A percentile compares a stretch with the other conserved stretches of the same genome.
Conservation (phyloP, 2,329 filamentous ascomycete species). For the Colletotrichum salicis region DNA sequence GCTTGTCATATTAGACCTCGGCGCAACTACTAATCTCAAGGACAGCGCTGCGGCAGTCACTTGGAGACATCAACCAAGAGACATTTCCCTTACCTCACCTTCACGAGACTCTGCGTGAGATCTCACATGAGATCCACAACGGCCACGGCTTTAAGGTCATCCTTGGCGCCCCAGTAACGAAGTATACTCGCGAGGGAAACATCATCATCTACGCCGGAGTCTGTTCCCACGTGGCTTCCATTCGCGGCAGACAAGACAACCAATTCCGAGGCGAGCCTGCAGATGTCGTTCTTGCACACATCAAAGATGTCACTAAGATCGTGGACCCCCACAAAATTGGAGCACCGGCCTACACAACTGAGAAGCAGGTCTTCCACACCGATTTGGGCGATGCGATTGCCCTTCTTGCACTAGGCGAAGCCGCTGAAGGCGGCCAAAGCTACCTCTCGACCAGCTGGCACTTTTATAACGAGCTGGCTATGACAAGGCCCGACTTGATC, state of each 20-base stretch:
- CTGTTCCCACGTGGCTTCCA: constrained; percentile 65
- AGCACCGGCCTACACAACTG: constrained; percentile 67
- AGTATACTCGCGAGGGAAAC: constrained; percentile 66
- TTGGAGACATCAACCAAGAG: constrained; percentile 44
- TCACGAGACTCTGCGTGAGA: constrained; percentile 57
- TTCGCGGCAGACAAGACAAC: constrained; percentile 64
- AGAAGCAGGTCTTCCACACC: constrained; percentile 73
- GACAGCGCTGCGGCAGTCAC: constrained; percentile 2
- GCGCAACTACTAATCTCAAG: neutral
- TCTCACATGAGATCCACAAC: constrained; percentile 65
- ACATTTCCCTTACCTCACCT: constrained; percentile 68
- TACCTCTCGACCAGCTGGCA: constrained; percentile 67
- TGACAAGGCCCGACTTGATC: constrained; percentile 68
- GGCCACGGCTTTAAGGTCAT: constrained; percentile 72
- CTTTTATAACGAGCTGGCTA: constrained; percentile 72
- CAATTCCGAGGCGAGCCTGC: constrained; percentile 55
- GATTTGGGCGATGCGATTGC: constrained; percentile 69
- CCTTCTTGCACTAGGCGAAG: constrained; percentile 65
- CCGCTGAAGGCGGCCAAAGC: constrained; percentile 64
- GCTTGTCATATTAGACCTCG: neutral
- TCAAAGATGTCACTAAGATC: constrained; percentile 66
- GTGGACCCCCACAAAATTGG: constrained; percentile 56
- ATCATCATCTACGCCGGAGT: constrained; percentile 69
- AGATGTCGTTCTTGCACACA: constrained; percentile 67
- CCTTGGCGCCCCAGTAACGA: constrained; percentile 64